Conservation (phyloP, 2,329 filamentous ascomycete genomes). For the Sordariomycetes sp. region DNA sequence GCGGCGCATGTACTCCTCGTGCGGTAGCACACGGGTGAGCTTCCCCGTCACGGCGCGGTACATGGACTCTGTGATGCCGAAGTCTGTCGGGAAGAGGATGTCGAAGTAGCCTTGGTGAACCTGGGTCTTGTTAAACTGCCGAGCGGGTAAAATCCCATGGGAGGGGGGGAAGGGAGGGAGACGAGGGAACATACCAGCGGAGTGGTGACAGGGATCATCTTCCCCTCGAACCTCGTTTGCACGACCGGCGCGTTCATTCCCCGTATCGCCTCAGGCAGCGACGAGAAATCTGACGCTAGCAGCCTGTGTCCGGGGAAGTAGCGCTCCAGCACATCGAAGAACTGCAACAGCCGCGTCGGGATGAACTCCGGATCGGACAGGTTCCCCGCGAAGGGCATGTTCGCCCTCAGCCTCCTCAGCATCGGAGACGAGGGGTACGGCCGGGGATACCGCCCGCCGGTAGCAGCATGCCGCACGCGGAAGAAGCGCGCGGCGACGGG, state of each 20-base stretch:
- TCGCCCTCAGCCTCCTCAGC: slow-evolving; percentile 50
- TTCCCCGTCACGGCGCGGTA: slow-evolving; percentile 92
- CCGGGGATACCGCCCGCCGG: slow-evolving; percentile 50
- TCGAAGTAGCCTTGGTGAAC: slow-evolving; percentile 98
- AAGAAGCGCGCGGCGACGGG: slow-evolving; percentile 75
- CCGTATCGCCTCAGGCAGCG: slow-evolving; percentile 68
- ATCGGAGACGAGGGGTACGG: slow-evolving; percentile 44
- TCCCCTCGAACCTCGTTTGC: slow-evolving; percentile 81
- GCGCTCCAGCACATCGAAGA: slow-evolving; percentile 81
- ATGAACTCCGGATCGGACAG: slow-evolving; percentile 84
- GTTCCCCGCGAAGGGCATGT: slow-evolving; percentile 62
- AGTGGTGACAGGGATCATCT: slow-evolving; percentile 81
- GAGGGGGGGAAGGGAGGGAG: neutral
- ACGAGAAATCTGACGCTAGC: slow-evolving; percentile 83
- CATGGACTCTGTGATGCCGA: slow-evolving; percentile 78
- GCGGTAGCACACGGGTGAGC: slow-evolving; percentile 71
- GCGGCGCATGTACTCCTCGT: slow-evolving; percentile 81
- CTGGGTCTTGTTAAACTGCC: slow-evolving; percentile 28
- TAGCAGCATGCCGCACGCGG: slow-evolving; percentile 71
- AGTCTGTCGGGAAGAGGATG: slow-evolving; percentile 96
- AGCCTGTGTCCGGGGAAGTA: slow-evolving; percentile 88
- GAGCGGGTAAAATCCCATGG: neutral
- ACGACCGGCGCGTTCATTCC: slow-evolving; percentile 92
- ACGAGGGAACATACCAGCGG: slow-evolving; percentile 59
- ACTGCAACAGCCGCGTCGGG: slow-evolving; percentile 88